Percentiles rank a stretch among this genome's conserved stretches.
Evolutionary conservation across 768 basidiomycete genomes (phyloP).

Genomic region (Rickenella mellea): DNA sequence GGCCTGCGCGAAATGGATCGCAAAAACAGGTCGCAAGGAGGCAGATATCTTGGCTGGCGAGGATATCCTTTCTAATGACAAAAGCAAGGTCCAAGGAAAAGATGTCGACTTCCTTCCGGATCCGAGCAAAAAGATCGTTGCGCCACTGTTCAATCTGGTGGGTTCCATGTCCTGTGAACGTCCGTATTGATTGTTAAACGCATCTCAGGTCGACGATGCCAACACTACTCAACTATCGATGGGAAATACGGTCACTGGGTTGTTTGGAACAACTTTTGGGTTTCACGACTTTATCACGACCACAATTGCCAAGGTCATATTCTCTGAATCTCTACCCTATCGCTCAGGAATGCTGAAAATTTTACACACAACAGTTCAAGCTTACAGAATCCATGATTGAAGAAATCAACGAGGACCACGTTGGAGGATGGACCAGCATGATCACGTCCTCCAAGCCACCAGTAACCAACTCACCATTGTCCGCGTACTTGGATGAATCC

Average conservation of each 20-base stretch:
- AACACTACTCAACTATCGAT: conserved; percentile 59
- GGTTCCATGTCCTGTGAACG: conserved; percentile 10
- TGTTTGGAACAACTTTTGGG: conserved; percentile 73
- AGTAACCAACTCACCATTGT: conserved; percentile 59
- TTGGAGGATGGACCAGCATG: conserved; percentile 78
- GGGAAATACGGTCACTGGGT: conserved; percentile 54
- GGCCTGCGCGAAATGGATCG: conserved; percentile 74
- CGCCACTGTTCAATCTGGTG: conserved; percentile 79
- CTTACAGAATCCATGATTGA: conserved; percentile 59
- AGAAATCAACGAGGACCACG: conserved; percentile 80
- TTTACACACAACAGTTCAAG: conserved; percentile 32
- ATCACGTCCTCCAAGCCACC: conserved; percentile 61
- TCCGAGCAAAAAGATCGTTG: conserved; percentile 38
- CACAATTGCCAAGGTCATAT: conserved; percentile 52
- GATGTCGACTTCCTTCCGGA: conserved; percentile 50
- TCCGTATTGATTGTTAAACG: conserved; percentile 4
- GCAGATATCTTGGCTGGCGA: conserved; percentile 63
- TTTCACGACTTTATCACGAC: conserved; percentile 68
- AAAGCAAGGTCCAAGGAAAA: conserved; percentile 54
- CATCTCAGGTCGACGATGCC: conserved; percentile 60
- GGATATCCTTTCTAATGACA: conserved; percentile 59
- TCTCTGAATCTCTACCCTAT: background rate
- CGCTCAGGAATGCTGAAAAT: background rate
- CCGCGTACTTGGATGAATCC: conserved; percentile 73
- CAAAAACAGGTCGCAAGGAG: conserved; percentile 46